phyloP scores from a whole-genome alignment of 805 yeast genomes.

The Candida yuanshanica region DNA sequence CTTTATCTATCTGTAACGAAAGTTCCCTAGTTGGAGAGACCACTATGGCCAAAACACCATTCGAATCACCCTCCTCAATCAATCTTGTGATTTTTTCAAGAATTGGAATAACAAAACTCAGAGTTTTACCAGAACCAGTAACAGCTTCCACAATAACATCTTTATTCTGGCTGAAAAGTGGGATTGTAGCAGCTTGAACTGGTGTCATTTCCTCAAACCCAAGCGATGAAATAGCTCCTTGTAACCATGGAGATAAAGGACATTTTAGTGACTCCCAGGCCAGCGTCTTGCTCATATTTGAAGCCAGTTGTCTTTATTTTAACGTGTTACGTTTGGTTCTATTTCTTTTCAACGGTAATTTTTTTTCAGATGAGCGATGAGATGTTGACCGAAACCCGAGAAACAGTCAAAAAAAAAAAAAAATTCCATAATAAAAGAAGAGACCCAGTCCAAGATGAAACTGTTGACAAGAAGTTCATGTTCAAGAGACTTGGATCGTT shows the following conservation, averaged over 20 bases:
- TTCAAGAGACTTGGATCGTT: neutral
- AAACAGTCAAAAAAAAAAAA: no score
- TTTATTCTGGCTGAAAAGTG: slow-evolving; percentile 73
- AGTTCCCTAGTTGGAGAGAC: slow-evolving; percentile 64
- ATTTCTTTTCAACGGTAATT: neutral
- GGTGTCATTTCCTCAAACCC: slow-evolving; percentile 90
- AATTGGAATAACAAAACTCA: slow-evolving; percentile 83
- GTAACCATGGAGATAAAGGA: slow-evolving; percentile 62
- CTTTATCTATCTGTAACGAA: slow-evolving; percentile 66
- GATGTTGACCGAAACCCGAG: no score
- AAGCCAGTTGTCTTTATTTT: neutral
- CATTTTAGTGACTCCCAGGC: slow-evolving; percentile 55
- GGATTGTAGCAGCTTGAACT: slow-evolving; percentile 93
- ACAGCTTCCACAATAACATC: slow-evolving; percentile 97
- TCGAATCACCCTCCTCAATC: slow-evolving; percentile 23
- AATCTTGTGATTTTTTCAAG: slow-evolving; percentile 53
- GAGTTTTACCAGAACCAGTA: slow-evolving; percentile 96
- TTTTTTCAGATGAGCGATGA: no score
- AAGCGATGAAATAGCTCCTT: slow-evolving; percentile 58
- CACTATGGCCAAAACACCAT: slow-evolving; percentile 42
- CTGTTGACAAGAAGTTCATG: no score
- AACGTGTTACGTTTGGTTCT: no score
- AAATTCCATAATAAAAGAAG: no score
- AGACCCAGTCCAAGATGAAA: no score
- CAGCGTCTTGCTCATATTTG: slow-evolving; percentile 35